Evolutionary conservation across 1,284 basidiomycete genomes (phyloP), one percentile per base, ranked within the genome.

Genomic region (Grifola frondosa): DNA sequence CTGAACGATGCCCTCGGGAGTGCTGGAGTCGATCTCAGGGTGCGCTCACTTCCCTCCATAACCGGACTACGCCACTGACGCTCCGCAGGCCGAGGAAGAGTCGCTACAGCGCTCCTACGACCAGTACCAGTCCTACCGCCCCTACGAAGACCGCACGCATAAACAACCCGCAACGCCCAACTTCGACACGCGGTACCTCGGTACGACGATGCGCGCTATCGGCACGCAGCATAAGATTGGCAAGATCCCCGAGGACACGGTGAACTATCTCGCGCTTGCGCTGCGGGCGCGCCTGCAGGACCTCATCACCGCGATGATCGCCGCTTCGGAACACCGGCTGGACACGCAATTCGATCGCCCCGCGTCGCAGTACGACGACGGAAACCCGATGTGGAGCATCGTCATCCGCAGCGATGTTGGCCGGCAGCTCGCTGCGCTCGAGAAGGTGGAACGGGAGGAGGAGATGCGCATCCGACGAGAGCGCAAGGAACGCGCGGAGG

Each of bases 1-100:
- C 58, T 91, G 33, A 91, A 88, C 45, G 88, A 91, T 58, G 88
- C 87, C 2, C 65, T 91, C 4, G 88, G 87, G 5, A 88, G 85
- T 56, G 87, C 88, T 11, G 88, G 88, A 12, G 85, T 91, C 6
- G 88, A 91, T 67, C 67, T 91, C 26, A 69, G 84, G 58, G 88
- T 88, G 56, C 50, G 73, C 66, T 17, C 26, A 22, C 28, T 12
- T 23, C 10, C 30, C 1, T 32, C 10, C 30, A 4, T 31, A 11
- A 35, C 6, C 23, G 23, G 12, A 5, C 20, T 7, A 25, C 21
- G 5, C 19, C 21, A 30, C 36, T 49, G 26, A 42, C 37, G 30
- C 37, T 20, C 24, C 21, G 17, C 46, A 90, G 87, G 88, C 88
- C 0, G 88, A 91, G 62, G 87, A 90, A 66, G 88, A 89, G 59